Evolutionary conservation across 495 filamentous ascomycete species (phyloP), one percentile per base, ranked within the genome.

Genomic region (Tuber umbilicatum): DNA sequence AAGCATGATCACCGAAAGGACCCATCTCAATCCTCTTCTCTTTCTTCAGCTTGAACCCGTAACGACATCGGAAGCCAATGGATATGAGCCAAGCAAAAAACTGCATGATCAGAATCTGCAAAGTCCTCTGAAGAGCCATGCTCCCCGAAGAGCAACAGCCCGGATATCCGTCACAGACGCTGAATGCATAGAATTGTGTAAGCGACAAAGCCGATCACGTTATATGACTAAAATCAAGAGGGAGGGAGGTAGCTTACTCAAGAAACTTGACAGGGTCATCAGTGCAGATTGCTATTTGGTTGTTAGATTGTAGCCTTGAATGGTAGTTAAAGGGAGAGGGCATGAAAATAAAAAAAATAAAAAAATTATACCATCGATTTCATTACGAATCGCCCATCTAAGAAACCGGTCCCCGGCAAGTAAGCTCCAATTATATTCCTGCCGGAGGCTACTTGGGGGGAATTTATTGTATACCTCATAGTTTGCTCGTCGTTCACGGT

Each of bases 401-500:
- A 38, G 14, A 7, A 64, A 73, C 27, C 16, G 41, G 5, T 27
- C 69, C 45, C 21, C 47, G n/a, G 47, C 23, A 55, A 31, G 40
- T 70, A 27, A 72, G n/a, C 16, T 38, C 71, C 23, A 23, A 72
- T n/a, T 40, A n/a, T 40, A 73, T 43, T 37, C 45, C 39, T 50
- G 43, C 27, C 6, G 16, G 19, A 35, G 21, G 68, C 27, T 10
- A 27, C 55, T 31, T 64, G 27, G 55, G 27, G 27, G n/a, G 55
- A 31, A 31, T 39, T 70, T 43, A 74, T 79, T n/a, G 77, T 60
- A 71, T 92, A 94, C 79, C 88, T 85, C 93, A 97, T 97, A 81
- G 87, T 85, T 19, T 84, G 82, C 71, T 87, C 86, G 5, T 90
- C 88, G 77, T 97, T 96, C 35, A 97, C 92, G 0, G 94, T 97